Evolutionary conservation across 768 basidiomycete genomes (phyloP).

Genomic region (Pleurotus tuber-regium): DNA sequence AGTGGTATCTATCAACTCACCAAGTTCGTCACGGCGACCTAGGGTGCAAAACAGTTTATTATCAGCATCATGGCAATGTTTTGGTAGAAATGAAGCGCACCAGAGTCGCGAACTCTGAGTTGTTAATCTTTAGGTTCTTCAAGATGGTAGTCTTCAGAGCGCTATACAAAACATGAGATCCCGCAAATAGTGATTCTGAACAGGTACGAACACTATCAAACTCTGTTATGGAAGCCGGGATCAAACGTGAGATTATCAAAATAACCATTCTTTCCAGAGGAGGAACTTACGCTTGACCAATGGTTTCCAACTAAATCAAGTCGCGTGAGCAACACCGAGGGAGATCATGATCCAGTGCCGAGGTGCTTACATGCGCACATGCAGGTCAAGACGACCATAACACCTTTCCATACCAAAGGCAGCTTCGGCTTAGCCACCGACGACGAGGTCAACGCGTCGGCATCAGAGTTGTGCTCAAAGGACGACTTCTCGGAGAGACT

Average conservation of each 20-base stretch:
- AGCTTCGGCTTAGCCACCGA: conserved; percentile 24
- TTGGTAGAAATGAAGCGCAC: too few relatives aligned
- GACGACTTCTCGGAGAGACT: conserved; percentile 1
- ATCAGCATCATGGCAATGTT: too few relatives aligned
- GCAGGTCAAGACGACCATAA: conserved; percentile 35
- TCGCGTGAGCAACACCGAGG: neutral
- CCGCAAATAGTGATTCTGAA: neutral
- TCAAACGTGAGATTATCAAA: neutral
- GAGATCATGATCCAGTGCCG: neutral
- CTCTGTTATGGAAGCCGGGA: conserved; percentile 23
- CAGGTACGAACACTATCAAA: conserved; percentile 30
- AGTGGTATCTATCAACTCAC: too few relatives aligned
- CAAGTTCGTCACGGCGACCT: conserved; percentile 36
- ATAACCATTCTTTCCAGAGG: too few relatives aligned
- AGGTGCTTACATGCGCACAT: conserved; percentile 34
- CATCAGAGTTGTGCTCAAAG: neutral
- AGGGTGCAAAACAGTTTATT: too few relatives aligned
- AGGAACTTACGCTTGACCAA: conserved; percentile 39
- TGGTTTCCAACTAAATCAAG: conserved; percentile 34
- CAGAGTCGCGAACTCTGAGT: conserved; percentile 41
- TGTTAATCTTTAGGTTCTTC: conserved; percentile 38
- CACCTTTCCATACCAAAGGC: conserved; percentile 32
- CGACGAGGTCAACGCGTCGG: conserved; percentile 12
- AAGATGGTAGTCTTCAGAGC: conserved; percentile 41
- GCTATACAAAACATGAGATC: conserved; percentile 17